Base-by-base conservation (phyloP, 805 yeast species). In the Soucietia sequanensis region DNA sequence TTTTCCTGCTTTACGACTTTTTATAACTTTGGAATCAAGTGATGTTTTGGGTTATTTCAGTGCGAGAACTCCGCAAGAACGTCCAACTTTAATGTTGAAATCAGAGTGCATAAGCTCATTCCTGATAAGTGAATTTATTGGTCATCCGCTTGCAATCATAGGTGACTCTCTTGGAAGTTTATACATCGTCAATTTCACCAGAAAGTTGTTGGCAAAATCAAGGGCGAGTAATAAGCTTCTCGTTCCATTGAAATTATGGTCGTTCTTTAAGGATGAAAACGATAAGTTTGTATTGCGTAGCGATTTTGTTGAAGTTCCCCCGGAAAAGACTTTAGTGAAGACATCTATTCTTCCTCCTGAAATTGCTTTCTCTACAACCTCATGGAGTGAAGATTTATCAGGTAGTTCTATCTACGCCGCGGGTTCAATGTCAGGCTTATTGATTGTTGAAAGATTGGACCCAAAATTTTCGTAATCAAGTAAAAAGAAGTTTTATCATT, bases 361-460 rank as follows among this genome's bases (percentile, higher is more conserved):
- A 10, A 68, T 79, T 2, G 54, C 65, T 11, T 58, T 84, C 5
- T 68, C 78, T 0, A 45, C 73, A 2, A 33, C 76, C 1, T 70
- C 71, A 16, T 84, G 91, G 93, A 75, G 73, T 51, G 81, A 75
- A 36, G 68, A 63, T 32, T 30, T 52, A 3, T 39, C 30, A 23
- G 51, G 58, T 39, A 41, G 80, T 65, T 39, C 78, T 52, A 23
- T 74, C 58, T 76, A 78, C 46, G 76, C 79, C 1, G 77, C 76
- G 2, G 79, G 76, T 1, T 58, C 75, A 0, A 63, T 70, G 3
- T 50, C 70, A 2, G 86, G 85, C 0, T 43, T 80, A 12, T 37
- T 80, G 3, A 47, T 81, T 0, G 35, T 78, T 11, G 75, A 70
- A 39, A 48, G 65, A 34, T 45, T 68, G 23, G 70, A 65, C 37